Conservation (phyloP, 495 filamentous ascomycete species). For the Hapsidospora chrysogenum region DNA sequence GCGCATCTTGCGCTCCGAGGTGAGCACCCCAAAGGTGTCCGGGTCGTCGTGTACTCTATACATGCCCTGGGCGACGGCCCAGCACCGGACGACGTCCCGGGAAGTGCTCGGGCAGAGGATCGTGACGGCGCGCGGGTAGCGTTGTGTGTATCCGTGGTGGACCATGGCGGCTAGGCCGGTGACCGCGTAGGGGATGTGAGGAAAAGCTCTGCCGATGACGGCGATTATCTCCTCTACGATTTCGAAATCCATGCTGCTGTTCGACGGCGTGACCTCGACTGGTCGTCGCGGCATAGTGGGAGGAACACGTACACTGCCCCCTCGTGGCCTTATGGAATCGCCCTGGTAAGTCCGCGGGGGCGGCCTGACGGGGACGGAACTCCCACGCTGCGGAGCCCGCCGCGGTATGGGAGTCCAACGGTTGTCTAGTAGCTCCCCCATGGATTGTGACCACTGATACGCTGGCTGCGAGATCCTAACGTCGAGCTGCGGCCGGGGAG, state of each 20-base stretch:
- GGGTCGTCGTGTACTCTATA: constrained; percentile 1
- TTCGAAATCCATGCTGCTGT: constrained; percentile 2
- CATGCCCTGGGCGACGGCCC: constrained; percentile 13
- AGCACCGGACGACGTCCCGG: constrained; percentile 11
- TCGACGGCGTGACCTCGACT: too few relatives aligned
- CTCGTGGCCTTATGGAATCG: too few relatives aligned
- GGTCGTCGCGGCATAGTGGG: too few relatives aligned
- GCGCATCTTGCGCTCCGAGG: not conserved
- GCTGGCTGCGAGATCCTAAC: too few relatives aligned
- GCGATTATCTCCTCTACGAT: constrained; percentile 14
- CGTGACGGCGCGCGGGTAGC: constrained; percentile 8
- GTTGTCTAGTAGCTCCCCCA: too few relatives aligned
- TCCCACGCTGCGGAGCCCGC: too few relatives aligned
- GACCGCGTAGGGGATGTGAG: constrained; percentile 22
- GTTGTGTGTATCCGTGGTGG: constrained; percentile 15
- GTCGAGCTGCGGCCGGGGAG: too few relatives aligned
- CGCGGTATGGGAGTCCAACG: too few relatives aligned
- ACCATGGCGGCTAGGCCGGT: constrained; percentile 18
- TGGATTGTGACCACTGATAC: too few relatives aligned
- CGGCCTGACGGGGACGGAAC: too few relatives aligned
- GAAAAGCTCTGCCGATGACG: constrained; percentile 11
- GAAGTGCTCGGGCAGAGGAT: constrained; percentile 15
- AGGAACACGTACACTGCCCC: too few relatives aligned
- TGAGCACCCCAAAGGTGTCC: not conserved
- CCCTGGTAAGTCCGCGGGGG: too few relatives aligned